Evolutionary conservation across 1,284 basidiomycete genomes (phyloP).

Genomic region (Phellopilus nigrolimitatus): DNA sequence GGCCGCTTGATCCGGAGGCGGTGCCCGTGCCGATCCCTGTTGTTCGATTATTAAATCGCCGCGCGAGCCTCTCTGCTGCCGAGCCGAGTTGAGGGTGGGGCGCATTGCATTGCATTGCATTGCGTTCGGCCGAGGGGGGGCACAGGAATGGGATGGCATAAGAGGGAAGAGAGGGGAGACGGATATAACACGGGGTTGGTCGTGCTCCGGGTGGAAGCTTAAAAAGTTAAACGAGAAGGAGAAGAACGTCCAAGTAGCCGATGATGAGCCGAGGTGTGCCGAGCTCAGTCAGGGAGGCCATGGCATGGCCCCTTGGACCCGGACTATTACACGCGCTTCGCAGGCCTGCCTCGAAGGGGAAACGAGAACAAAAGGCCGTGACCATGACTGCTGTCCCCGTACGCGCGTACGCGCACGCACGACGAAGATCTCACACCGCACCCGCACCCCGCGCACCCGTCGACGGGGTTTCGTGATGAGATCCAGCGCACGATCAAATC

Average conservation of each 20-base stretch:
- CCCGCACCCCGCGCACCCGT: background rate
- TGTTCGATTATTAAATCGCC: too few species aligned
- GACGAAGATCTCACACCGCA: too few species aligned
- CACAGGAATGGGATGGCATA: background rate
- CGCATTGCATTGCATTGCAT: too few species aligned
- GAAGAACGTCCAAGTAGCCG: constrained; percentile 3
- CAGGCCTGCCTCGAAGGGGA: background rate
- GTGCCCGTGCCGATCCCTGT: too few species aligned
- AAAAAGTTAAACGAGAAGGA: constrained; percentile 14
- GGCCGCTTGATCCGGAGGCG: too few species aligned
- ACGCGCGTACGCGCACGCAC: too few species aligned
- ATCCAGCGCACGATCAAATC: constrained; percentile 5
- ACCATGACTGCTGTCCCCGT: background rate
- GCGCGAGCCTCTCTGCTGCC: too few species aligned
- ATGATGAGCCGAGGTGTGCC: background rate
- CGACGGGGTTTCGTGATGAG: constrained; percentile 7
- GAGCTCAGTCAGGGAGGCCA: background rate
- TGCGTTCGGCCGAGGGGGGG: too few species aligned
- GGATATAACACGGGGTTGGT: constrained; percentile 19
- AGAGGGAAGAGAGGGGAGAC: background rate
- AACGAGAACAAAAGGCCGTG: background rate
- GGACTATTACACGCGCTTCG: background rate
- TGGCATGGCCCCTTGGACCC: background rate
- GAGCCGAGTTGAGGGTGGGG: too few species aligned
- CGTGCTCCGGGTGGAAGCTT: constrained; percentile 10